Conservation (phyloP, 108 stramenopile genomes). For the Fragilariopsis cylindrus region DNA sequence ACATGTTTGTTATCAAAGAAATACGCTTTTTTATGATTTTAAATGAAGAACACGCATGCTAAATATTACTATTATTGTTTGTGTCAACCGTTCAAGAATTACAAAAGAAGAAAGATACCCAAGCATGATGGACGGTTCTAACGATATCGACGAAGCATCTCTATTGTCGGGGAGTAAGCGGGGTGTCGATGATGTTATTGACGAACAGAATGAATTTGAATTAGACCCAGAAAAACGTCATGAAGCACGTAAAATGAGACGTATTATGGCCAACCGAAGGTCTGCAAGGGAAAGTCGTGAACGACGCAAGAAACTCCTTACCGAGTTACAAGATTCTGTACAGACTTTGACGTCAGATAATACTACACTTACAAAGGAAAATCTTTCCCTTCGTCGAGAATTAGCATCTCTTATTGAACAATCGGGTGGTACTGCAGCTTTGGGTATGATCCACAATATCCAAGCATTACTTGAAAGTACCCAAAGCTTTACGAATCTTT, state of each 20-base stretch:
- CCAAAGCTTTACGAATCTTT: slow-evolving; percentile 6
- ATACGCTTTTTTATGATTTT: too few relatives aligned
- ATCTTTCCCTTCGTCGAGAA: slow-evolving; percentile 33
- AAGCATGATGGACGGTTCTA: too few relatives aligned
- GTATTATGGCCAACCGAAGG: slow-evolving; percentile 54
- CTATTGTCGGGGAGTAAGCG: slow-evolving; percentile 10
- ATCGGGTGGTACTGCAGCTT: slow-evolving; percentile 29
- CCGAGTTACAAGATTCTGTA: slow-evolving; percentile 48
- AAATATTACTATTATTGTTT: too few relatives aligned
- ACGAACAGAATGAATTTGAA: slow-evolving; percentile 29
- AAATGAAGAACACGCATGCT: too few relatives aligned
- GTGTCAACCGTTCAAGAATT: too few relatives aligned
- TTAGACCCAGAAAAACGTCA: slow-evolving; percentile 42
- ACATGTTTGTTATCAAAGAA: too few relatives aligned
- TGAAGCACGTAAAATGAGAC: slow-evolving; percentile 47
- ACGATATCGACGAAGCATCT: neutral
- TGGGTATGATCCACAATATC: slow-evolving; percentile 45
- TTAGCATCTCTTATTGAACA: slow-evolving; percentile 36
- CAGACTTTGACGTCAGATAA: slow-evolving; percentile 42
- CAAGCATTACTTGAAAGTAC: slow-evolving; percentile 26
- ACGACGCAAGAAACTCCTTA: slow-evolving; percentile 42
- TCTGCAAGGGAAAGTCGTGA: slow-evolving; percentile 50
- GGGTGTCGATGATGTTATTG: slow-evolving; percentile 1
- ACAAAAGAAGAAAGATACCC: too few relatives aligned
- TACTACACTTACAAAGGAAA: slow-evolving; percentile 40